A percentile compares a stretch with the other conserved stretches of the same genome.
Conservation (phyloP, 805 yeast species). For the Komagataella kurtzmanii region DNA sequence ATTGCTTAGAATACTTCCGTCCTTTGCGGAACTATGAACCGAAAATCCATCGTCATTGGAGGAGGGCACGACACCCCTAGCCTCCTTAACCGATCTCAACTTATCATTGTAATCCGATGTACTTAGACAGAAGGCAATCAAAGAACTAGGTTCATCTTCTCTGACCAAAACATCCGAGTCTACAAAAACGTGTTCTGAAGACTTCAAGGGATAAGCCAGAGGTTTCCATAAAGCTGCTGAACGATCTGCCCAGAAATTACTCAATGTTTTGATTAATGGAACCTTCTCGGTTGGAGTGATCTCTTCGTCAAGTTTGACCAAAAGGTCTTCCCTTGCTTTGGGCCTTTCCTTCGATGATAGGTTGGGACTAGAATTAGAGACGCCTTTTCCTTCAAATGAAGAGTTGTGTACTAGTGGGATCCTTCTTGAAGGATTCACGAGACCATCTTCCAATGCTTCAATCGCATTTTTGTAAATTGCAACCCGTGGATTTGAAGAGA, state of each 20-base stretch:
- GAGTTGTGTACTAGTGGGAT: not conserved
- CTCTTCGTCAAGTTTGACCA: slow-evolving; percentile 5
- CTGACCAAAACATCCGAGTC: slow-evolving; percentile 89
- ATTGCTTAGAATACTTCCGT: not conserved
- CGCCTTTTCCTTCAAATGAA: not conserved
- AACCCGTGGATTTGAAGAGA: slow-evolving; percentile 73
- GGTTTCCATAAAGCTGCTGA: slow-evolving; percentile 95
- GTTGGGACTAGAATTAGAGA: not conserved
- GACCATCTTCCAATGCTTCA: slow-evolving; percentile 65
- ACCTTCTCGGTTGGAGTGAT: slow-evolving; percentile 47
- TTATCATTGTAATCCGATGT: slow-evolving; percentile 59
- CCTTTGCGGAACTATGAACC: not conserved
- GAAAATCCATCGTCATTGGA: not conserved
- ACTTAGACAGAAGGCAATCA: slow-evolving; percentile 85
- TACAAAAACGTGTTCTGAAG: slow-evolving; percentile 82
- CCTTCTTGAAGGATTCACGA: slow-evolving; percentile 3
- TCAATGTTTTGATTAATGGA: slow-evolving; percentile 68
- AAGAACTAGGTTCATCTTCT: slow-evolving; percentile 92
- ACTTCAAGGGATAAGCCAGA: slow-evolving; percentile 63
- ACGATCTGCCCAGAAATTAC: slow-evolving; percentile 95
- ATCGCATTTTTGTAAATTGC: slow-evolving; percentile 80
- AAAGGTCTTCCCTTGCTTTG: not conserved
- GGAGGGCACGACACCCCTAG: not conserved
- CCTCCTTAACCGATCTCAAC: slow-evolving; percentile 7
- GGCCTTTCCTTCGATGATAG: not conserved